These are phyloP conservation scores for Cichorium intybus DNA, from an alignment of 140 eudicot genomes.

Conservation along the genomic window DNA sequence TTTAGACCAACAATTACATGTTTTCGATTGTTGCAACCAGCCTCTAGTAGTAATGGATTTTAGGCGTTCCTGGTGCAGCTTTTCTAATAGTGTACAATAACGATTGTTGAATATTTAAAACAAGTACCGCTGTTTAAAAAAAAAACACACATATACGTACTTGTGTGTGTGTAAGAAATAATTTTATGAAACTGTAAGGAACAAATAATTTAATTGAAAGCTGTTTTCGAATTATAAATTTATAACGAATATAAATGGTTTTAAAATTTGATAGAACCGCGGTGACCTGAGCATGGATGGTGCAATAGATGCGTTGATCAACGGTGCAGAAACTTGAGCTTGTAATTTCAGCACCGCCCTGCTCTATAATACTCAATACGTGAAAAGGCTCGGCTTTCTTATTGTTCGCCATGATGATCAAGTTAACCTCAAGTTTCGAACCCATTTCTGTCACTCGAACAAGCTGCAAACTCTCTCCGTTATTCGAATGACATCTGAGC, in stretches of 20 bases:
- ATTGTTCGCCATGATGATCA: constrained; percentile 16
- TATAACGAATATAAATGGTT: background rate
- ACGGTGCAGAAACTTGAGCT: constrained; percentile 8
- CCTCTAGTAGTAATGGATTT: background rate
- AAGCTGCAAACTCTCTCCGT: background rate
- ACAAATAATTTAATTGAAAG: background rate
- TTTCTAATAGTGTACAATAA: background rate
- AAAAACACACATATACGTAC: too few relatives aligned
- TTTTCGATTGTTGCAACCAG: background rate
- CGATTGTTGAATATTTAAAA: background rate
- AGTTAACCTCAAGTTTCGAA: constrained; percentile 15
- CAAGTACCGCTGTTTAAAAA: background rate
- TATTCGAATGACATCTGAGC: background rate
- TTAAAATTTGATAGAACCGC: background rate
- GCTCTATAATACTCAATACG: constrained; percentile 15
- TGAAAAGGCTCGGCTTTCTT: constrained; percentile 9
- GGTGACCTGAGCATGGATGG: constrained; percentile 21
- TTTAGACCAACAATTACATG: too few relatives aligned
- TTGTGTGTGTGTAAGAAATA: too few relatives aligned
- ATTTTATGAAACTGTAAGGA: background rate
- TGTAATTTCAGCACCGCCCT: constrained; percentile 22
- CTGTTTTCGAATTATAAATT: background rate
- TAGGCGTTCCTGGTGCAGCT: background rate
- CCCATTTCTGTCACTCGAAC: constrained; percentile 19
- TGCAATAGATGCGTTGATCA: constrained; percentile 2